These are phyloP conservation scores for Scutellaria barbata DNA, from an alignment of 257 asterid genomes.

Conservation along the genomic window DNA sequence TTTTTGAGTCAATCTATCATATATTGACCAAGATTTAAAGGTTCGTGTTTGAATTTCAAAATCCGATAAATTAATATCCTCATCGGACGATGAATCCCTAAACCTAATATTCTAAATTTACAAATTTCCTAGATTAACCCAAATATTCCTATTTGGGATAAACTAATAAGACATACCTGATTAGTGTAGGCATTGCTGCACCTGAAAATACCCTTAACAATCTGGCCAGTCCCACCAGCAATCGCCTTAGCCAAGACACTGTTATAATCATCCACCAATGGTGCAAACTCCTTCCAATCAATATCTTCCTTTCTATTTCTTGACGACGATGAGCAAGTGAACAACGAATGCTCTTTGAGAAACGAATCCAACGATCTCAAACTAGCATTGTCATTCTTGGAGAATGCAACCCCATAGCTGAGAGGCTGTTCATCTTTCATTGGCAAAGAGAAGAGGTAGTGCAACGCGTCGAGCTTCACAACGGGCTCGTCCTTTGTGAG, in stretches of 20 bases:
- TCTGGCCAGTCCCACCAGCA: conserved; percentile 82
- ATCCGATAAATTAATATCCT: no score
- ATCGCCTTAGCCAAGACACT: conserved; percentile 74
- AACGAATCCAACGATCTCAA: conserved; percentile 61
- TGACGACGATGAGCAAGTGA: conserved; percentile 40
- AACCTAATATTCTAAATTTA: no score
- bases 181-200: conserved; percentile 76
- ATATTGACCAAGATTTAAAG: no score
- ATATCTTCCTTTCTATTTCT: conserved; percentile 35
- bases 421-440: conserved; percentile 61
- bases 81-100: no score
- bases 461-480: conserved; percentile 63
- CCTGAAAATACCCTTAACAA: conserved; percentile 75
- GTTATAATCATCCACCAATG: conserved; percentile 70
- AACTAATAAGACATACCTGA: conserved; percentile 46
- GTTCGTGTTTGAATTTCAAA: no score
- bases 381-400: conserved; percentile 35
- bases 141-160: no score
- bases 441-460: conserved; percentile 73
- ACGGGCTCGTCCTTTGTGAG: conserved; percentile 82
- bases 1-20: no score
- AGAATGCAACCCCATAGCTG: conserved; percentile 77
- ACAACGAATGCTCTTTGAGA: conserved; percentile 58
- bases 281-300: conserved; percentile 81
- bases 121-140: no score